Evolutionary conservation across 768 basidiomycete species (phyloP).

Genomic region (Lactifluus pinguis): DNA sequence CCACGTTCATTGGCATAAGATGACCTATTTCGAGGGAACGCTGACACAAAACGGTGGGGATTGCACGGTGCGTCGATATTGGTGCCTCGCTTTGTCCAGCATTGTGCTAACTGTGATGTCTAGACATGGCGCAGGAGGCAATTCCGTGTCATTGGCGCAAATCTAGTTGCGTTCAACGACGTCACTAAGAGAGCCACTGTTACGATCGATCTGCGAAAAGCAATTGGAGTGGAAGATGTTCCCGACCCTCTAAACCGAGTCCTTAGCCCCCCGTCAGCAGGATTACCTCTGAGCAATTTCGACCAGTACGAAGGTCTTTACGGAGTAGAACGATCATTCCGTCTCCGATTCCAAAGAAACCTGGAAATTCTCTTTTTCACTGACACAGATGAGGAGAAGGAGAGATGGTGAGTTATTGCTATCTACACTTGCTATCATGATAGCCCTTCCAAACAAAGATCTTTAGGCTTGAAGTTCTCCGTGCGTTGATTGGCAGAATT

Average conservation of each 20-base stretch:
- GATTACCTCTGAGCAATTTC: conserved; percentile 29
- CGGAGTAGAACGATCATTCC: conserved; percentile 77
- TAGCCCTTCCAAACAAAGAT: background rate
- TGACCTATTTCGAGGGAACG: conserved; percentile 87
- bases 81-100: background rate
- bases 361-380: conserved; percentile 87
- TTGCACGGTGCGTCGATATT: conserved; percentile 55
- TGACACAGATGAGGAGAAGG: conserved; percentile 83
- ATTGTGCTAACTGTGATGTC: conserved; percentile 2
- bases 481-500: conserved; percentile 78
- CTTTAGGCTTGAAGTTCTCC: conserved; percentile 74
- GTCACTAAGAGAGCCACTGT: conserved; percentile 85
- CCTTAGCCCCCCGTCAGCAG: conserved; percentile 37
- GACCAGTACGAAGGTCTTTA: conserved; percentile 58
- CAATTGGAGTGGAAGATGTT: conserved; percentile 67
- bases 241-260: conserved; percentile 44
- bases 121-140: conserved; percentile 80
- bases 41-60: conserved; percentile 93
- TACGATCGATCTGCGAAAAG: conserved; percentile 87
- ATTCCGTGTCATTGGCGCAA: conserved; percentile 77
- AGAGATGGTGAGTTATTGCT: conserved; percentile 54
- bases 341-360: conserved; percentile 65
- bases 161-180: conserved; percentile 84
- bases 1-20: conserved; percentile 90
- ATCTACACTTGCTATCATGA: background rate